Evolutionary conservation across 2,329 filamentous ascomycete species (phyloP), one percentile per base, ranked within the genome.

Genomic region (Cercospora zeina): DNA sequence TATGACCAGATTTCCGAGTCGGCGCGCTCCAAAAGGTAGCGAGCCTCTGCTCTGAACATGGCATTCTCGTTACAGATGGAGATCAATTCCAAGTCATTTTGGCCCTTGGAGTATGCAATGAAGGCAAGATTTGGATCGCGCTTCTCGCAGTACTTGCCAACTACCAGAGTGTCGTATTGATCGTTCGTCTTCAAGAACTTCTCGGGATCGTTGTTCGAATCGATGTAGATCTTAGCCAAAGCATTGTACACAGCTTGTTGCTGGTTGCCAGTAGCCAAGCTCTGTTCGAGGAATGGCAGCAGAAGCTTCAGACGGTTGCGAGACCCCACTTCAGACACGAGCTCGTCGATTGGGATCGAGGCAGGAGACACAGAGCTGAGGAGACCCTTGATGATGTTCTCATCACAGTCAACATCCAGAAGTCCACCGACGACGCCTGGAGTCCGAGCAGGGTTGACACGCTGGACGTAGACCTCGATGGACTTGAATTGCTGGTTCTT

Each of bases 401-500:
- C 95, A 45, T 99, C 96, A 71, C 95, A 99, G 73, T 99, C 95
- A 58, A 99, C 95, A 73, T 99, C 95, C 54, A 99, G 83, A 33
- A 99, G 82, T 36, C 93, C 95, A 70, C 95, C 95, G 68, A 99
- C 87, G 64, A 99, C 95, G 61, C 92, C 90, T 4, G 95, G 95
- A 5, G 96, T 95, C 70, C 95, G 84, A 14, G 89, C 83, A 5
- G 95, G 93, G 79, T 99, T 99, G 70, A 99, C 93, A 49, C 91
- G 89, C 81, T 99, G 95, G 30, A 99, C 95, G 71, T 99, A 99
- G 9, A 96, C 88, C 80, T 99, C 95, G 68, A 99, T 99, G 1
- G 95, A 96, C 80, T 96, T 92, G 85, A 97, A 99, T 75, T 97
- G 93, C 78, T 99, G 93, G 79, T 96, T 96, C 83, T 97, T 95